Base-by-base conservation (phyloP, 192 early-diverging fungal species). In the Podila epicladia region DNA sequence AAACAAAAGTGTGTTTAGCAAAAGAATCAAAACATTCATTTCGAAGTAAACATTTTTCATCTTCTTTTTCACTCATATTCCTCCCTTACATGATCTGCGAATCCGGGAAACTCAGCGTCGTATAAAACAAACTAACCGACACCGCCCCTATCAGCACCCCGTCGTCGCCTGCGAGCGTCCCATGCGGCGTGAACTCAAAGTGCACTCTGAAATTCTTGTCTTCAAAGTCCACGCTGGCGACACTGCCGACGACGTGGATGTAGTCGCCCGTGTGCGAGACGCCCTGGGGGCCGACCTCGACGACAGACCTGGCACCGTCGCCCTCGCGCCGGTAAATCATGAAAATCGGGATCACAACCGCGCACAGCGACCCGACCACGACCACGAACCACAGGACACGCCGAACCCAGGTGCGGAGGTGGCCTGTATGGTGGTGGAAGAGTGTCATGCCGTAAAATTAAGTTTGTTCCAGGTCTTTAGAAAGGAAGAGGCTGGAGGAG, bases 191-290 rank as follows among this genome's bases (percentile, higher is more conserved):
- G 24, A 87, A 73, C 29, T 84, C 62, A 38, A 87, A 85, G 62
- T 87, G 83, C 1, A 87, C 65, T 7, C 76, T 67, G 60, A 83
- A 87, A 62, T 69, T 82, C 73, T 87, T 87, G 26, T 75, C 83
- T 17, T 82, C 71, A 64, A 87, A 87, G 38, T 84, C 75, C n/a
- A 87, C 83, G 65, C 79, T 75, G 58, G 82, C 57, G 12, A 87
- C 73, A 35, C 80, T 74, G 7, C 76, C 76, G 0, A 79, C 65
- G 15, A 84, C 83, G 48, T 79, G 74, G 24, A 84, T 75, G 48
- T 73, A 84, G 41, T 79, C 76, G 1, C 76, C 76, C 12, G 76
- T 79, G 22, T 79, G 69, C 0, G 76, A 79, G 0, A 79, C 70
- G 4, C 65, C 76, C 37, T 72, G 76, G 2, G 76, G 70, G 0